phyloP scores from a whole-genome alignment of 495 filamentous ascomycete genomes.

The Corynascus novoguineensis region DNA sequence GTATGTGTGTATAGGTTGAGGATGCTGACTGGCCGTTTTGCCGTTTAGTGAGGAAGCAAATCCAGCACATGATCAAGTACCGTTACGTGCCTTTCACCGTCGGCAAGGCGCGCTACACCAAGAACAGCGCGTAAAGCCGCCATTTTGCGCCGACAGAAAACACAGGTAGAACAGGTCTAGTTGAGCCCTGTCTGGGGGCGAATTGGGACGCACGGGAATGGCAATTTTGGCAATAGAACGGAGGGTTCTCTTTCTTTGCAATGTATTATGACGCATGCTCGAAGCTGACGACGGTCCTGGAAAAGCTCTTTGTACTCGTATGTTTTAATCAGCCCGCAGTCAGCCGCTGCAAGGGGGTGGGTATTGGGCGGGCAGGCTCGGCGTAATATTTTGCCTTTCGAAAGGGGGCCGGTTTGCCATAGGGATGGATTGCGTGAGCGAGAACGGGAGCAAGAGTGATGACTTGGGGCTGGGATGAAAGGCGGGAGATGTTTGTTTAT shows the following conservation, averaged over 20 bases:
- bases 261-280: constrained; percentile 20
- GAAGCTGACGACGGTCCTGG: constrained; percentile 15
- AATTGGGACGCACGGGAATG: constrained; percentile 4
- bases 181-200: not conserved
- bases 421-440: constrained; percentile 3
- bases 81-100: constrained; percentile 95
- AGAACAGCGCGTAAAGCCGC: constrained; percentile 40
- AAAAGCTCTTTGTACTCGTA: constrained; percentile 8
- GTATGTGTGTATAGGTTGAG: too few species aligned
- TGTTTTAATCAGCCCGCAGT: constrained; percentile 10
- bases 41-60: constrained; percentile 94
- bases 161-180: not conserved
- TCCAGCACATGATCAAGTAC: constrained; percentile 99
- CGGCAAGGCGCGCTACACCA: constrained; percentile 79
- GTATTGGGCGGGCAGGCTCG: constrained; percentile 2
- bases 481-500: not conserved
- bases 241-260: not conserved
- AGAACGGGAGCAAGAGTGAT: not conserved
- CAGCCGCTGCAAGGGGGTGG: not conserved
- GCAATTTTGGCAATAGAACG: constrained; percentile 16
- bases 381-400: constrained; percentile 10
- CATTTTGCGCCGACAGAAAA: not conserved
- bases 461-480: not conserved
- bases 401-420: constrained; percentile 1
- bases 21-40: constrained; percentile 24